These are phyloP conservation scores for Hydrangea macrophylla DNA, from an alignment of 148 eudicot genomes.

Conservation along the genomic window DNA sequence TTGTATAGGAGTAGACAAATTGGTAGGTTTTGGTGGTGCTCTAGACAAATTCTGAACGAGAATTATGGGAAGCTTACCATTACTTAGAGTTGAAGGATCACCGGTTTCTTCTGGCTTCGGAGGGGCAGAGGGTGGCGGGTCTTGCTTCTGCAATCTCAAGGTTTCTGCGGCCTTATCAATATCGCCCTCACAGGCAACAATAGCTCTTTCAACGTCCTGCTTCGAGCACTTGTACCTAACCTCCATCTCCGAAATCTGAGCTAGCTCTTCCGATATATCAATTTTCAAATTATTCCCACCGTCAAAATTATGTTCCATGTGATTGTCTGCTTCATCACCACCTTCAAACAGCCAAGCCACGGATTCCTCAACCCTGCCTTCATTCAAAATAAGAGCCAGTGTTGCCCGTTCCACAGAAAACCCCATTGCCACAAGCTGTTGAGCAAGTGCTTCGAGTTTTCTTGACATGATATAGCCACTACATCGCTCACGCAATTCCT, in stretches of 20 bases:
- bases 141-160: conserved; percentile 63
- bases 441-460: conserved; percentile 86
- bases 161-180: conserved; percentile 75
- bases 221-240: conserved; percentile 62
- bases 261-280: conserved; percentile 89
- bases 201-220: conserved; percentile 81
- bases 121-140: conserved; percentile 35
- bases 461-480: conserved; percentile 94
- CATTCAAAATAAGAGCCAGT: conserved; percentile 84
- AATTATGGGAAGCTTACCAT: conserved; percentile 38
- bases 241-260: conserved; percentile 73
- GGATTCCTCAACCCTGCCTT: conserved; percentile 83
- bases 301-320: conserved; percentile 50
- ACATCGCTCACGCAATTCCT: conserved; percentile 88
- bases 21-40: conserved; percentile 46
- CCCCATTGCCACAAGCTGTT: conserved; percentile 90
- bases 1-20: conserved; percentile 27
- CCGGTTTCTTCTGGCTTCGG: conserved; percentile 61
- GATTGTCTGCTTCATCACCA: conserved; percentile 59
- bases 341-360: conserved; percentile 85
- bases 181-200: conserved; percentile 85
- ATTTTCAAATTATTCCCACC: conserved; percentile 72
- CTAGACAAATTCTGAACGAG: conserved; percentile 39
- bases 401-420: conserved; percentile 87
- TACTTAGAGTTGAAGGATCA: conserved; percentile 40